These are phyloP conservation scores for Obelidium mucronatum DNA, from an alignment of 192 early-diverging fungal genomes.

Conservation along the genomic window DNA sequence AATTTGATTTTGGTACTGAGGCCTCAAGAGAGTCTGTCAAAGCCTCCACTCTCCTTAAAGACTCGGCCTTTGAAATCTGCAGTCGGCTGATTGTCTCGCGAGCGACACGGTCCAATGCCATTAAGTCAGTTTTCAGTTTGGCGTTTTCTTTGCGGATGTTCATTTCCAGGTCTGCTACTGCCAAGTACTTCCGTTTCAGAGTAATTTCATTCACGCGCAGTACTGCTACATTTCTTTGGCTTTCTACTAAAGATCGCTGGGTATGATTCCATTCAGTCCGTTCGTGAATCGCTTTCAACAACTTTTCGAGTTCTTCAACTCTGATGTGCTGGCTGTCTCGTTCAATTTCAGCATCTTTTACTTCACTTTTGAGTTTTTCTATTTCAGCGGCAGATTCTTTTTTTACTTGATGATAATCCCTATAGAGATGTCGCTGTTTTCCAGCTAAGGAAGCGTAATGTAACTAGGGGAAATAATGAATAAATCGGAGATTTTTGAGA, in stretches of 20 bases:
- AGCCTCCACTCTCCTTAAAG: neutral
- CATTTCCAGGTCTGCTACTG: conserved; percentile 42
- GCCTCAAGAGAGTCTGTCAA: conserved; percentile 27
- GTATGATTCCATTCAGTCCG: conserved; percentile 35
- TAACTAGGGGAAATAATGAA: conserved; percentile 18
- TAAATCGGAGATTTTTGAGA: neutral
- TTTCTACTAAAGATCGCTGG: conserved; percentile 39
- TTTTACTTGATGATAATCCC: conserved; percentile 35
- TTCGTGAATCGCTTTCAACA: conserved; percentile 33
- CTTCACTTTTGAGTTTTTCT: conserved; percentile 22
- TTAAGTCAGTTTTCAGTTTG: conserved; percentile 44
- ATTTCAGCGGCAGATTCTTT: conserved; percentile 10
- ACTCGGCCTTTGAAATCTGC: conserved; percentile 30
- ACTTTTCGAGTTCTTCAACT: conserved; percentile 28
- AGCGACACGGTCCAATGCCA: conserved; percentile 46
- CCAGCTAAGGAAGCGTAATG: conserved; percentile 37
- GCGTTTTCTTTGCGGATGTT: conserved; percentile 46
- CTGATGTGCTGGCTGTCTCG: conserved; percentile 15
- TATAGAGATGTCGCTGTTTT: conserved; percentile 49
- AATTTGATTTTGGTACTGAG: conserved; percentile 47
- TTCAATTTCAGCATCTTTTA: conserved; percentile 18
- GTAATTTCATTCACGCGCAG: conserved; percentile 52
- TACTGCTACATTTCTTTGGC: conserved; percentile 47
- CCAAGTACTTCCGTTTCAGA: conserved; percentile 44
- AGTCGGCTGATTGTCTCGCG: conserved; percentile 45